A percentile compares a stretch with the other conserved stretches of the same genome.
Conservation (phyloP, 495 filamentous ascomycete genomes). For the Clohesyomyces aquaticus region DNA sequence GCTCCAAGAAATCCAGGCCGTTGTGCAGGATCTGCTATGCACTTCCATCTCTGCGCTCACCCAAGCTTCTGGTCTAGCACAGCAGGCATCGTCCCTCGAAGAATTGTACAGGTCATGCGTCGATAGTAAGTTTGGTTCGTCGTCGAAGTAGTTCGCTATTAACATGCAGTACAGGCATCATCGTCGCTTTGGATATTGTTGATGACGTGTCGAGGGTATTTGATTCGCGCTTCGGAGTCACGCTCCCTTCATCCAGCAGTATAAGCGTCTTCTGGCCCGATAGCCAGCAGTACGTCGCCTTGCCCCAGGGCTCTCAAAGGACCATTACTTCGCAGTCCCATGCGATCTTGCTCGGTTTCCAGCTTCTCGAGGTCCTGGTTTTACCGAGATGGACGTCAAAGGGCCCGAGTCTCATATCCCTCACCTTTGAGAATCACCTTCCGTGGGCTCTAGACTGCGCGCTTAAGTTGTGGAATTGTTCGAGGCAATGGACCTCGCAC, state of each 20-base stretch:
- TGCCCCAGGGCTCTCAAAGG: constrained; percentile 42
- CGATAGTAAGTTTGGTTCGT: constrained; percentile 39
- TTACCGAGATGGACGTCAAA: not conserved
- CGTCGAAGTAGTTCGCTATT: not conserved
- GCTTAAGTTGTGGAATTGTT: constrained; percentile 23
- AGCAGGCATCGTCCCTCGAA: constrained; percentile 27
- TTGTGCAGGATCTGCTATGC: constrained; percentile 41
- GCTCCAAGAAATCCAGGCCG: constrained; percentile 29
- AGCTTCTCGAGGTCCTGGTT: constrained; percentile 22
- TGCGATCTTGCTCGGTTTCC: constrained; percentile 39
- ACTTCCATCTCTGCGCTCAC: constrained; percentile 24
- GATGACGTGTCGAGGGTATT: not conserved
- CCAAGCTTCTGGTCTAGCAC: constrained; percentile 30
- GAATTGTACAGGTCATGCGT: constrained; percentile 38
- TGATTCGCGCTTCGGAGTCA: constrained; percentile 10
- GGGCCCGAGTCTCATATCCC: not conserved
- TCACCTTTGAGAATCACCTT: constrained; percentile 8
- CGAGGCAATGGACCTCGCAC: constrained; percentile 10
- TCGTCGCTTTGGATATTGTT: constrained; percentile 10
- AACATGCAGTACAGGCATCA: constrained; percentile 19
- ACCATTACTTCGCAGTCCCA: constrained; percentile 29
- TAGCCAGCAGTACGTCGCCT: constrained; percentile 38
- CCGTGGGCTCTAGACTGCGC: constrained; percentile 28
- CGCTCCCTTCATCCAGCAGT: constrained; percentile 39
- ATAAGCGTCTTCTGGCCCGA: constrained; percentile 43